These are phyloP conservation scores for Cryptomeria japonica DNA, from an alignment of 75 land plant genomes.

Conservation along the genomic window DNA sequence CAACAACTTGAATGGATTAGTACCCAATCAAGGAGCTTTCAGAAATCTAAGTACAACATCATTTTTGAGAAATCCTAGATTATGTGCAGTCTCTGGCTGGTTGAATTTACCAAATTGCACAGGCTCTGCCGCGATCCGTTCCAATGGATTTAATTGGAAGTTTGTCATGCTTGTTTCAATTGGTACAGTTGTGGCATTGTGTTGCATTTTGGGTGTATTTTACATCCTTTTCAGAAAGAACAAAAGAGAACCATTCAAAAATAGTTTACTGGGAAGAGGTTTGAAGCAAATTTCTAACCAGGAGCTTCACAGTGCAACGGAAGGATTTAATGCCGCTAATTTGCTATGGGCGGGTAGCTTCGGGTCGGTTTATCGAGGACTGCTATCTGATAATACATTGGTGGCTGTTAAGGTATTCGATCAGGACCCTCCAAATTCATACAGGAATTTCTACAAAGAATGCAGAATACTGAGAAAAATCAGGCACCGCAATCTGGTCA, in stretches of 20 bases:
- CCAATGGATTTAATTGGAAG: not conserved
- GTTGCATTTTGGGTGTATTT: not conserved
- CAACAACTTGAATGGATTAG: constrained; percentile 27
- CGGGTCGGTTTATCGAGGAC: constrained; percentile 43
- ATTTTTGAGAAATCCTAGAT: constrained; percentile 22
- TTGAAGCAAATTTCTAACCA: not conserved
- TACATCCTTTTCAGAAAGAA: not conserved
- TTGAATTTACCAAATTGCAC: constrained; percentile 8
- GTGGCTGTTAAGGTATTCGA: constrained; percentile 46
- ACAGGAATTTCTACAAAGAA: constrained; percentile 56
- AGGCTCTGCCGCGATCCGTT: not conserved
- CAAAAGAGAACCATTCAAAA: not conserved
- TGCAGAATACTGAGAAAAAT: constrained; percentile 46
- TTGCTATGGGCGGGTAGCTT: constrained; percentile 46
- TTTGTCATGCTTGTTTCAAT: not conserved
- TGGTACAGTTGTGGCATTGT: not conserved
- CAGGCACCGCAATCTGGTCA: constrained; percentile 72
- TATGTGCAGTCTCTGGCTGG: constrained; percentile 14
- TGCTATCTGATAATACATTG: constrained; percentile 14
- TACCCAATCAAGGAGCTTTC: constrained; percentile 30
- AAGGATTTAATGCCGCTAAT: constrained; percentile 32
- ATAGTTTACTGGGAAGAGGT: not conserved
- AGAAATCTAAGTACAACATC: constrained; percentile 5
- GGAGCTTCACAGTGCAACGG: constrained; percentile 10
- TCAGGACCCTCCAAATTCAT: not conserved